phyloP scores from a whole-genome alignment of 495 filamentous ascomycete genomes.

The Annulohypoxylon bovei region DNA sequence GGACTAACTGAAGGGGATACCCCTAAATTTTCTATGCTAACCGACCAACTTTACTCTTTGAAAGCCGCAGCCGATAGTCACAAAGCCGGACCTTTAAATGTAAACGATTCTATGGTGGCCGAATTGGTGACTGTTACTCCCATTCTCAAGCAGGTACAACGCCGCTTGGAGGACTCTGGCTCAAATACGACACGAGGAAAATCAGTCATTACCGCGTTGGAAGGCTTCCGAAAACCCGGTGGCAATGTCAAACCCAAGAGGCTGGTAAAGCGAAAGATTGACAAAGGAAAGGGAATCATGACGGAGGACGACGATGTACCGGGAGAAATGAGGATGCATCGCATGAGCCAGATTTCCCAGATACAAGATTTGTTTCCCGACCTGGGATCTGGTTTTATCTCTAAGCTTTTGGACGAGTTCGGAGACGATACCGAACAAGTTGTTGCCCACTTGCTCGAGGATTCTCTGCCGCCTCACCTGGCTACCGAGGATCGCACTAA shows the following conservation, averaged over 20 bases:
- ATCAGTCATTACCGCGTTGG: conserved; percentile 65
- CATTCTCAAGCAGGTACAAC: conserved; percentile 59
- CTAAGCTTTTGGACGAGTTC: conserved; percentile 82
- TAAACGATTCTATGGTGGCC: conserved; percentile 65
- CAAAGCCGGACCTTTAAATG: conserved; percentile 59
- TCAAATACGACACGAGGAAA: conserved; percentile 61
- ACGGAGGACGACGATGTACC: conserved; percentile 54
- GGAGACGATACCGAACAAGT: conserved; percentile 79
- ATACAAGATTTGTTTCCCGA: conserved; percentile 94
- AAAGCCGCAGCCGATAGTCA: conserved; percentile 71
- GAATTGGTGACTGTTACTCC: conserved; percentile 72
- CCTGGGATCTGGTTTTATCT: conserved; percentile 83
- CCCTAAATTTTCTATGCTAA: conserved; percentile 74
- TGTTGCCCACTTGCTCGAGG: conserved; percentile 85
- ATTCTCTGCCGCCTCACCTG: conserved; percentile 73
- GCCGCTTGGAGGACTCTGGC: conserved; percentile 53
- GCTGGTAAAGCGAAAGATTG: conserved; percentile 52
- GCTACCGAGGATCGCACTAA: conserved; percentile 63
- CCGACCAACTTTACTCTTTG: conserved; percentile 84
- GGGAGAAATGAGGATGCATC: conserved; percentile 77
- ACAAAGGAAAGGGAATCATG: conserved; percentile 76
- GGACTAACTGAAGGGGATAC: conserved; percentile 71
- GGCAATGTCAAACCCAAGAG: conserved; percentile 64
- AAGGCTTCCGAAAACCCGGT: conserved; percentile 64
- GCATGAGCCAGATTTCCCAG: conserved; percentile 82